These are phyloP conservation scores for Nepenthes mirabilis DNA, from an alignment of 148 eudicot species.

Conservation along the genomic window DNA sequence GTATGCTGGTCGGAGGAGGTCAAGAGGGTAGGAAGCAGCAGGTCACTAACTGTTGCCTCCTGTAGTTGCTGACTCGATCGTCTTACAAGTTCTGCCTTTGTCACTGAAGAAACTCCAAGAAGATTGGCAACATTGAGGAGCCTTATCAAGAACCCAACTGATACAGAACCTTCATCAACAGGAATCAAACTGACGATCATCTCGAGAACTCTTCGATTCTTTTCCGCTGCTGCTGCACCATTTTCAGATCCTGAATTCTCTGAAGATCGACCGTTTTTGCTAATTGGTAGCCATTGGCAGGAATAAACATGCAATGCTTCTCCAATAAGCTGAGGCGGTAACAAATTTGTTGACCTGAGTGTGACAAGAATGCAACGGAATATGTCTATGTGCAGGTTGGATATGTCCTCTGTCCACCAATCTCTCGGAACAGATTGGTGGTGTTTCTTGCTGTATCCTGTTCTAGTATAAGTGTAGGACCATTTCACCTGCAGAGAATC, in stretches of 20 bases:
- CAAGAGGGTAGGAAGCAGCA: constrained; percentile 13
- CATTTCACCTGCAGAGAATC: constrained; percentile 37
- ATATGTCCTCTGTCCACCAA: constrained; percentile 70
- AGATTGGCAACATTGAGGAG: constrained; percentile 22
- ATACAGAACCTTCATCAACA: constrained; percentile 32
- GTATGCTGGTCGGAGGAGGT: background rate
- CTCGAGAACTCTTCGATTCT: constrained; percentile 25
- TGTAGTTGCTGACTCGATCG: constrained; percentile 32
- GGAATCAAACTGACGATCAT: constrained; percentile 40
- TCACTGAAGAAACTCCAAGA: constrained; percentile 21
- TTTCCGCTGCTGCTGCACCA: constrained; percentile 9
- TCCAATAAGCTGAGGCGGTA: constrained; percentile 46
- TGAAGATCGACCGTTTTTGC: constrained; percentile 10
- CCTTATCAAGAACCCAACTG: constrained; percentile 38
- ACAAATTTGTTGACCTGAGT: constrained; percentile 22
- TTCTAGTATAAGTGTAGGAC: constrained; percentile 59
- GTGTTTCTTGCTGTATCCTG: constrained; percentile 27
- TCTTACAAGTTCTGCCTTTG: constrained; percentile 39
- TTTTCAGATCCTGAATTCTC: constrained; percentile 14
- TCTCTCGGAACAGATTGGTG: constrained; percentile 38
- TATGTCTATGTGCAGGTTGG: constrained; percentile 36
- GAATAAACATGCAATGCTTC: constrained; percentile 60
- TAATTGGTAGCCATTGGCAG: constrained; percentile 32
- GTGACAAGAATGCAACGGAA: constrained; percentile 33
- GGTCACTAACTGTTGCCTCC: constrained; percentile 33